Evolutionary conservation across 2,329 filamentous ascomycete genomes (phyloP), one percentile per base, ranked within the genome.

Genomic region (Geosmithia putterillii): DNA sequence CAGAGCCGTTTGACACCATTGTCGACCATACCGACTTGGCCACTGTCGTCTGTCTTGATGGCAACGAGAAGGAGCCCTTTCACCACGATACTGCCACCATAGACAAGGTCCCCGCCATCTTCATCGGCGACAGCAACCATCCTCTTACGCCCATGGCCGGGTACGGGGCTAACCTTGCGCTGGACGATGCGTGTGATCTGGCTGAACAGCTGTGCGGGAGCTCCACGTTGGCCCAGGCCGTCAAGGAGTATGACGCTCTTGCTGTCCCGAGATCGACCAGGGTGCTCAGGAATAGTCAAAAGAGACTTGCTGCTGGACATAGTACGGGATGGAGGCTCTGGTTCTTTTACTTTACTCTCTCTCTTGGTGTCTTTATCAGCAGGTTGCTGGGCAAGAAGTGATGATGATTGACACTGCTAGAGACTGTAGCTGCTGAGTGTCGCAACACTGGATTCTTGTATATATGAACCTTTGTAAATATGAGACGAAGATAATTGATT

Each of bases 101-200:
- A 3, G 19, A 44, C 1, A 40, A 52, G 4, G 17, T 51, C 9
- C 51, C 54, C 1, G 56, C 67, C 7, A 51, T 73, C 9, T 73
- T 68, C 42, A 65, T 73, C 19, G 70, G 70, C 10, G 69, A 73
- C 48, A 59, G 60, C 44, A 73, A 73, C 47, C 70, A 73, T 49
- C 68, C 69, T 1, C 57, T 71, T 6, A 69, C 60, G 42, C 65
- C 69, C 0, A 73, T 71, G 53, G 64, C 69, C 5, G 67, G 70
- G 1, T 66, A 62, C 44, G 70, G 70, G 0, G 69, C 67, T 0
- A 71, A 70, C 47, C 50, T 72, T 45, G 69, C 67, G 3, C 46
- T 72, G 21, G 62, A 58, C 43, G 69, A 73, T 48, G 68, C 57
- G 0, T 69, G 62, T 59, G 64, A 70, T 40, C 54, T 70, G n/a